These are phyloP conservation scores for Schizochytrium sp. DNA, from an alignment of 108 stramenopile species.

Conservation along the genomic window DNA sequence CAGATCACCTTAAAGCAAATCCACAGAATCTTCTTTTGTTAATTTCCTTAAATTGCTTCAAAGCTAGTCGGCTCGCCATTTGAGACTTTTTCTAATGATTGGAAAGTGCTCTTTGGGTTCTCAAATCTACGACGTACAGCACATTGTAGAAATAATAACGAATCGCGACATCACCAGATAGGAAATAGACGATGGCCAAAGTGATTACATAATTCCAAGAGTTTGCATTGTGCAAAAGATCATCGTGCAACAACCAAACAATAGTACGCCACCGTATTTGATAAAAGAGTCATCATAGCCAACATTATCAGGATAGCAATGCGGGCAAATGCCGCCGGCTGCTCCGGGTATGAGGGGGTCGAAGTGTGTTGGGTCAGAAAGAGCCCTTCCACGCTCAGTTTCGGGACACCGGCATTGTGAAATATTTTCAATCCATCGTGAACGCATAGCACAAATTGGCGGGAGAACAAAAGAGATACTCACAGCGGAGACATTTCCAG, in stretches of 20 bases:
- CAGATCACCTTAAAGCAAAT: too few relatives aligned
- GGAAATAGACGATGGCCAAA: neutral
- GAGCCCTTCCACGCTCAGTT: neutral
- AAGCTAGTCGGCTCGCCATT: too few relatives aligned
- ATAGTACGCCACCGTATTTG: neutral
- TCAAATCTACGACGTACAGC: too few relatives aligned
- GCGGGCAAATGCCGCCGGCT: neutral
- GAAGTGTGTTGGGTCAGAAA: neutral
- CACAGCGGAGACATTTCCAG: conserved; percentile 26
- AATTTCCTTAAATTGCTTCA: too few relatives aligned
- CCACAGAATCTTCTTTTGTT: too few relatives aligned
- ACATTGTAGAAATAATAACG: too few relatives aligned
- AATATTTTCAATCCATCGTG: neutral
- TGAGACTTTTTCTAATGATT: too few relatives aligned
- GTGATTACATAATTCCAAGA: conserved; percentile 1
- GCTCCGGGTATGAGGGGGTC: neutral
- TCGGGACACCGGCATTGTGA: conserved; percentile 9
- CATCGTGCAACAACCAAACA: conserved; percentile 46
- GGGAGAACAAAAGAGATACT: conserved; percentile 52
- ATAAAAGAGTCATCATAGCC: conserved; percentile 6
- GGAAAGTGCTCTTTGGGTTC: too few relatives aligned
- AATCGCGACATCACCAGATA: too few relatives aligned
- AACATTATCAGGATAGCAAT: conserved; percentile 2
- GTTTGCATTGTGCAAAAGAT: conserved; percentile 56
- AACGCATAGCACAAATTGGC: conserved; percentile 36